Evolutionary conservation across 176 grass and related monocot species (phyloP), one percentile per base, ranked within the genome.

Genomic region (Rhynchospora tenuis): DNA sequence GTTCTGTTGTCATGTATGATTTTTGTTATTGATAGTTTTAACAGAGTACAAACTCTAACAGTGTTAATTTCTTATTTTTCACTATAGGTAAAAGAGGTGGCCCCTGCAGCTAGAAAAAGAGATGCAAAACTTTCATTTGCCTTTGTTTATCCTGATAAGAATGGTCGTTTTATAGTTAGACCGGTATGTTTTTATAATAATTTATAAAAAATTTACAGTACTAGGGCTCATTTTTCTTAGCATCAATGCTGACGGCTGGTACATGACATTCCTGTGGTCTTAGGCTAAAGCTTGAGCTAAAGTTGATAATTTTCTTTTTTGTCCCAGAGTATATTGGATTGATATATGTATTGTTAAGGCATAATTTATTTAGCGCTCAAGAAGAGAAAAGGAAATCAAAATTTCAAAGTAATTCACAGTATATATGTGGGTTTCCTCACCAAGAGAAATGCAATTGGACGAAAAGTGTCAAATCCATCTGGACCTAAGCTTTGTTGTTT

Each of bases 61-160:
- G 54, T 55, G 6, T 76, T 38, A 54, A 28, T 7, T 79, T 79
- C 14, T 65, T 81, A 65, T 65, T 9, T 79, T 84, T 28, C 73
- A 15, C 92, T 88, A 76, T 80, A 98, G 95, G 95, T 94, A 45
- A 98, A 98, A 88, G 95, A 98, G 87, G 95, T 98, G 84, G 89
- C 92, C 83, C 92, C 91, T 77, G 83, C 92, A 64, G 95, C 95
- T 88, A 94, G 95, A 86, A 98, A 75, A 82, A 90, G 95, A 87
- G 92, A 94, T 20, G 90, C 95, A 13, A 91, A 88, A 72, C 86
- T 98, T 59, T 98, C 95, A 88, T 98, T 98, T 87, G 90, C 92
- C 38, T 94, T 98, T 65, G 90, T 98, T 9, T 94, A 94, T 87
- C 95, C 95, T 11, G 90, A 98, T 73, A 94, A 94, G 89, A 93